Evolutionary conservation across 352 stramenopile species (phyloP), one percentile per base, ranked within the genome.

Genomic region (Pythium biforme): DNA sequence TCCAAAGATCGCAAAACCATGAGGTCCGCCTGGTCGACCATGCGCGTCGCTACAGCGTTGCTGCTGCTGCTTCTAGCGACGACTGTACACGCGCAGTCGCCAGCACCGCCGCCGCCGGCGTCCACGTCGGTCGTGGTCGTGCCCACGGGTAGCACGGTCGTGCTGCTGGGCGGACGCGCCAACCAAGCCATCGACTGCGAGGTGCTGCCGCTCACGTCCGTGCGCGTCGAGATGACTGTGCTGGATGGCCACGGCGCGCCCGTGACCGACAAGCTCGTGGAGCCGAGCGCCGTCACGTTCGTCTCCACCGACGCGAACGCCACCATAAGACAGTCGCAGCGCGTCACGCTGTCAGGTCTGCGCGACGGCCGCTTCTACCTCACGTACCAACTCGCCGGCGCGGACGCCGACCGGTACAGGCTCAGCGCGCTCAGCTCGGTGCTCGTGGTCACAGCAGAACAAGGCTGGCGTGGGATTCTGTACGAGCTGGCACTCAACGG

Each of bases 401-500:
- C 64, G 4, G 75, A 82, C 29, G 50, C 60, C 0, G 73, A 77
- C 8, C 54, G 55, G 29, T 91, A 88, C 62, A 66, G 48, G 22
- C 73, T 89, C 50, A 77, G 75, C 26, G 73, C 82, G 0, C 50
- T 64, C 4, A 82, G 69, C 64, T 84, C 79, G 0, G 81, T 91
- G 3, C 65, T 94, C 20, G 66, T 81, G 0, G 74, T 92, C 27
- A 71, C 70, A 10, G 65, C 75, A 10, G 70, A 73, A n/a, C 59
- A 73, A 27, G 79, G 79, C 2, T 94, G 82, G 82, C 66, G 86
- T 29, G 85, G 81, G 6, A 88, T 92, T 55, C 80, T 72, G 73
- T 81, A 79, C 56, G 74, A 92, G 40, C 67, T 94, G 17, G 68
- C 60, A 7, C 67, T 91, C 54, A 94, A 94, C 64, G 37, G 73